phyloP scores from a whole-genome alignment of 1,139 yeast genomes.

The Wickerhamomyces sp. region DNA sequence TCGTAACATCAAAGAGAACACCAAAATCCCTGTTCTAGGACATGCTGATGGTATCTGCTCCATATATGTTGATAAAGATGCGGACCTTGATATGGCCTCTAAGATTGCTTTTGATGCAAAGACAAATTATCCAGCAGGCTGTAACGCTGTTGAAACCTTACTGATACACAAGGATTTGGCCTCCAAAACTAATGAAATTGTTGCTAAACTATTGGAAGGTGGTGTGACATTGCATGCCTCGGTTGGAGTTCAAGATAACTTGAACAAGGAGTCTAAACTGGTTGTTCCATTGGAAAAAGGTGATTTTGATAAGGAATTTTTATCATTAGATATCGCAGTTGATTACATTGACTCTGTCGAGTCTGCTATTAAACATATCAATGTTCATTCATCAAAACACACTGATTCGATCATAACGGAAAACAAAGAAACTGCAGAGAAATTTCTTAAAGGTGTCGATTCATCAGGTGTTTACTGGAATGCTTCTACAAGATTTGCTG shows the following conservation, averaged over 20 bases:
- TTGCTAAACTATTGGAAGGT: slow-evolving; percentile 49
- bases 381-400: slow-evolving; percentile 89
- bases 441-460: slow-evolving; percentile 80
- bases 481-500: slow-evolving; percentile 94
- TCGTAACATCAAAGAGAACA: slow-evolving; percentile 72
- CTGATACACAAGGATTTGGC: slow-evolving; percentile 56
- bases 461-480: slow-evolving; percentile 99
- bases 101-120: slow-evolving; percentile 79
- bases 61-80: slow-evolving; percentile 70
- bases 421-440: slow-evolving; percentile 60
- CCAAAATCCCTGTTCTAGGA: slow-evolving; percentile 95
- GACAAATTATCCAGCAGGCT: slow-evolving; percentile 97
- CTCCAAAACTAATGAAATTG: slow-evolving; percentile 38
- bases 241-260: slow-evolving; percentile 38
- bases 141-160: slow-evolving; percentile 92
- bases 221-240: slow-evolving; percentile 71
- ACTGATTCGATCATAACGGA: slow-evolving; percentile 91
- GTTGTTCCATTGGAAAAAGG: slow-evolving; percentile 44
- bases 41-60: slow-evolving; percentile 99
- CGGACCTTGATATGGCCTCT: slow-evolving; percentile 71
- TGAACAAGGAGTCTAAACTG: slow-evolving; percentile 22
- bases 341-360: slow-evolving; percentile 51
- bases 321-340: slow-evolving; percentile 79
- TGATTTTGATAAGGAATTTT: slow-evolving; percentile 79
- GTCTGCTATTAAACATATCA: slow-evolving; percentile 79